A percentile compares a stretch with the other conserved stretches of the same genome.
Evolutionary conservation across 805 yeast species (phyloP).

Genomic region (Yamadazyma nakazawae): DNA sequence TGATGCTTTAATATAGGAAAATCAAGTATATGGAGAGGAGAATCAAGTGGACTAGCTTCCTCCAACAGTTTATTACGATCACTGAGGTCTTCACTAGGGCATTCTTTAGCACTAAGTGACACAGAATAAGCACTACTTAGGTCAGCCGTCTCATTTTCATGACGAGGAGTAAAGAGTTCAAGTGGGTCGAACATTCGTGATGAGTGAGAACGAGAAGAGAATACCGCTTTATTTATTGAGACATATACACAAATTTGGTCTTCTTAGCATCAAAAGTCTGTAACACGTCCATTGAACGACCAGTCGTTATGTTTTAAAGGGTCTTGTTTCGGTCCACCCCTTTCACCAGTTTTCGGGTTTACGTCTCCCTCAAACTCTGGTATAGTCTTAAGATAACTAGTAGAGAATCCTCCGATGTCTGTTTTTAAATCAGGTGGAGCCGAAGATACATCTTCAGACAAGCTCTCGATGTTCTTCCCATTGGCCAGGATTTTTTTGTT

Average conservation of each 20-base stretch:
- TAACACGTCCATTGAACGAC: slow-evolving; percentile 93
- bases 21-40: slow-evolving; percentile 53
- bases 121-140: too few relatives aligned
- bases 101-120: not conserved
- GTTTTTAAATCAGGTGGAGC: slow-evolving; percentile 34
- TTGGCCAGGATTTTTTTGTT: slow-evolving; percentile 46
- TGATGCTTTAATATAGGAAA: slow-evolving; percentile 47
- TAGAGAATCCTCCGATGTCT: slow-evolving; percentile 64
- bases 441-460: slow-evolving; percentile 1
- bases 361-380: slow-evolving; percentile 95
- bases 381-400: slow-evolving; percentile 69
- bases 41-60: slow-evolving; percentile 13
- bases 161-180: slow-evolving; percentile 33
- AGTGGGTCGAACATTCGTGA: slow-evolving; percentile 23
- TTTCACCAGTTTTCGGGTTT: slow-evolving; percentile 92
- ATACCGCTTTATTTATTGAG: not conserved
- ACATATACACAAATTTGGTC: not conserved
- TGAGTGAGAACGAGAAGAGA: not conserved
- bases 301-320: slow-evolving; percentile 82
- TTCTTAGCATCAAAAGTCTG: slow-evolving; percentile 62
- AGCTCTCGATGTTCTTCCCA: slow-evolving; percentile 18
- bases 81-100: too few relatives aligned
- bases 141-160: too few relatives aligned
- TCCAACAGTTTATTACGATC: too few relatives aligned
- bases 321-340: slow-evolving; percentile 97